phyloP scores from a whole-genome alignment of 2,329 filamentous ascomycete species.

The Xylaria multiplex region DNA sequence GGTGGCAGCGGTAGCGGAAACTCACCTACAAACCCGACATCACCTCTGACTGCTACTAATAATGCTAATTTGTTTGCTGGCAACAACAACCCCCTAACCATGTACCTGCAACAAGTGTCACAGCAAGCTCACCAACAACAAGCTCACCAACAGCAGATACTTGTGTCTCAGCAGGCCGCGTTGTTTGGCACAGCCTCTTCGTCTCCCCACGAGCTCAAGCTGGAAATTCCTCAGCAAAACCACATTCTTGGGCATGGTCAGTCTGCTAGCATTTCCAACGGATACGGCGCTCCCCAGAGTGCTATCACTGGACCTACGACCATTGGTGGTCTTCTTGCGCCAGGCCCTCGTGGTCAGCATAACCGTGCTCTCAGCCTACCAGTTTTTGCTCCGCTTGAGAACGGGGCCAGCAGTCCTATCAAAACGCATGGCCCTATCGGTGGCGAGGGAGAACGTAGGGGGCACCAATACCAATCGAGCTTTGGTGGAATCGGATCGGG shows the following conservation, averaged over 20 bases:
- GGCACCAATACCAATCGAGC: conserved; percentile 73
- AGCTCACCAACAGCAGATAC: conserved; percentile 76
- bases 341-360: conserved; percentile 69
- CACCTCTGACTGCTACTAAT: conserved; percentile 61
- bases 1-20: conserved; percentile 70
- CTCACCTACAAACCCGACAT: conserved; percentile 64
- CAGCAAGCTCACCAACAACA: conserved; percentile 79
- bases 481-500: conserved; percentile 69
- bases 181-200: conserved; percentile 79
- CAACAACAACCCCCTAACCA: conserved; percentile 87
- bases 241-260: conserved; percentile 70
- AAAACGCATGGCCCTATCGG: conserved; percentile 58
- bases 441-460: conserved; percentile 66
- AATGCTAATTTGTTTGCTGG: conserved; percentile 78
- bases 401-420: conserved; percentile 64
- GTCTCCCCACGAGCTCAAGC: conserved; percentile 64
- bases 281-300: conserved; percentile 62
- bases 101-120: conserved; percentile 89
- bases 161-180: conserved; percentile 80
- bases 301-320: conserved; percentile 70
- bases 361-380: conserved; percentile 91
- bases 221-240: conserved; percentile 70
- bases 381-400: conserved; percentile 71
- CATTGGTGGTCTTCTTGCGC: conserved; percentile 80
- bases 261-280: conserved; percentile 73